phyloP scores from a whole-genome alignment of 208 protist species.

The Leishmania tarentolae region DNA sequence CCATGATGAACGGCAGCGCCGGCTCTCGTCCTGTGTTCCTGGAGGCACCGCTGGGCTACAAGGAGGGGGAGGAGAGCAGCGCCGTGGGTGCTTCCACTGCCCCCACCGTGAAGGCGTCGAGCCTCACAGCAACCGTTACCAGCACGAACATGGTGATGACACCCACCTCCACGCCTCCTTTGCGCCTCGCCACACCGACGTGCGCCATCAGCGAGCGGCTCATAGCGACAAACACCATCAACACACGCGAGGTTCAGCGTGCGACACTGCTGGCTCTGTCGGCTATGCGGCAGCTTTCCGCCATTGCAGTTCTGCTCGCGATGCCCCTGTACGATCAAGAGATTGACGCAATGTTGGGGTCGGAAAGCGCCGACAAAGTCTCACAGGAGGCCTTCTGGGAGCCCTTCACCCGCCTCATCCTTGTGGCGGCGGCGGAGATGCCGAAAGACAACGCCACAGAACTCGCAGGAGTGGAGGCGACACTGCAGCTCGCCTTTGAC shows the following conservation, averaged over 20 bases:
- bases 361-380: conserved; percentile 25
- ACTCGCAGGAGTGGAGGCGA: conserved; percentile 12
- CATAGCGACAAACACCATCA: conserved; percentile 25
- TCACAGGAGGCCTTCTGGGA: conserved; percentile 59
- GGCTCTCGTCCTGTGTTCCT: conserved; percentile 40
- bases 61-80: background rate
- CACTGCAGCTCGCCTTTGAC: conserved; percentile 42
- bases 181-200: conserved; percentile 33
- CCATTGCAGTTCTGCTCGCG: conserved; percentile 52
- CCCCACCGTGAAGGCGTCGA: conserved; percentile 9
- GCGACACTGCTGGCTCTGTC: conserved; percentile 58
- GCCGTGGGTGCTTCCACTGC: conserved; percentile 6
- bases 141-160: conserved; percentile 32
- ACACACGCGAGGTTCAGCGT: conserved; percentile 42
- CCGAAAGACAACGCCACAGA: background rate
- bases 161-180: conserved; percentile 18
- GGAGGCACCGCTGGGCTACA: conserved; percentile 32
- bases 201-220: conserved; percentile 23
- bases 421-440: conserved; percentile 27
- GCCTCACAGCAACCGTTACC: conserved; percentile 25
- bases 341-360: conserved; percentile 40
- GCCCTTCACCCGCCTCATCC: conserved; percentile 49
- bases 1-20: conserved; percentile 20
- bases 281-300: conserved; percentile 45
- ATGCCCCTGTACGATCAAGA: conserved; percentile 54